These are phyloP conservation scores for Acanthamoeba rhysodes DNA, from an alignment of 208 protist genomes.

Conservation along the genomic window DNA sequence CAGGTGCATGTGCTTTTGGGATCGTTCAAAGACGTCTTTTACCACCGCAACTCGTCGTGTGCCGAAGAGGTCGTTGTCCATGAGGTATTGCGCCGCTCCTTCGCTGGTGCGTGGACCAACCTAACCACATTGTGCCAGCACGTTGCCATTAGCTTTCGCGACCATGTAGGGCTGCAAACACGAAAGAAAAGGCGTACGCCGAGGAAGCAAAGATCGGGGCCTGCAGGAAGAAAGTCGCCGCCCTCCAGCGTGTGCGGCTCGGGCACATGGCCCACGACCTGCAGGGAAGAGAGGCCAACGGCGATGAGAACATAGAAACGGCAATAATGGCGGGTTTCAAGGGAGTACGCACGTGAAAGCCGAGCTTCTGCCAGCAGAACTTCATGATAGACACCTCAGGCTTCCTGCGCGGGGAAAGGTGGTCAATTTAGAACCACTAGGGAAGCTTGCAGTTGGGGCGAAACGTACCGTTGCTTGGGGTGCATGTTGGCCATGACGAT, in stretches of 20 bases:
- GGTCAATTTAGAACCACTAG: no score
- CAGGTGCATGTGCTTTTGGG: conserved; percentile 88
- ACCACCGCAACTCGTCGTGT: conserved; percentile 86
- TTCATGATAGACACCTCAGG: conserved; percentile 87
- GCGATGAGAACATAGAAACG: neutral
- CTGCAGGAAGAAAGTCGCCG: conserved; percentile 89
- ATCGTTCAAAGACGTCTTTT: conserved; percentile 71
- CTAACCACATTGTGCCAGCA: neutral
- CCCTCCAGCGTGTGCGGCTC: conserved; percentile 87
- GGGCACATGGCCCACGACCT: conserved; percentile 85
- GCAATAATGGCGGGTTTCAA: neutral
- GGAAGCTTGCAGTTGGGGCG: neutral
- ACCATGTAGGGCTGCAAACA: no score
- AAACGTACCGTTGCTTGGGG: neutral
- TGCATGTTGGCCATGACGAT: conserved; percentile 87
- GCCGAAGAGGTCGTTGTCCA: conserved; percentile 90
- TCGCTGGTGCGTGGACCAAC: conserved; percentile 88
- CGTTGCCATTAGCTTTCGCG: neutral
- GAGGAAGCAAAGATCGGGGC: conserved; percentile 86
- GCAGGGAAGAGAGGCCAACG: neutral
- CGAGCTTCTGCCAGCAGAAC: conserved; percentile 89
- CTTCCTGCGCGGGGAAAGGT: conserved; percentile 71
- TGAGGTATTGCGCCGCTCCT: conserved; percentile 85
- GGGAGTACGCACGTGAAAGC: conserved; percentile 64
- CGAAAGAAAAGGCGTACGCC: conserved; percentile 60